Evolutionary conservation across 2,329 filamentous ascomycete species (phyloP).

Genomic region (Mariannaea sp.): DNA sequence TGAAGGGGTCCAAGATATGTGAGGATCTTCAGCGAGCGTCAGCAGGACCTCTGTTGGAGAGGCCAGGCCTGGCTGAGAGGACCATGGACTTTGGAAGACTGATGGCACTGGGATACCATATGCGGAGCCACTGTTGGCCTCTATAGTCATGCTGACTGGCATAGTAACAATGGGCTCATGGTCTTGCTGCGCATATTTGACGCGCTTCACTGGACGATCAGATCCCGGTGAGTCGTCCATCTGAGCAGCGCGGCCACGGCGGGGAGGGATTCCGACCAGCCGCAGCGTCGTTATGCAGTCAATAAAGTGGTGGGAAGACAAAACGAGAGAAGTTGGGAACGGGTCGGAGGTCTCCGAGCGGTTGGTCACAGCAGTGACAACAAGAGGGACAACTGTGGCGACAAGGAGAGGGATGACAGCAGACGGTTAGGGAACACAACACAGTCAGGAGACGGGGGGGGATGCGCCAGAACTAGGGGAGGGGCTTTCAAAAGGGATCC

Average conservation of each 20-base stretch:
- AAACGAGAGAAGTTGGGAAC: constrained; percentile 18
- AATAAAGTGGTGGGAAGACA: constrained; percentile 32
- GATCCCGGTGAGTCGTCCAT: constrained; percentile 36
- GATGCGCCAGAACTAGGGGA: constrained; percentile 19
- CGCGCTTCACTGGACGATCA: constrained; percentile 37
- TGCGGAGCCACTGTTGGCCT: constrained; percentile 22
- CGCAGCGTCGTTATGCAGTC: constrained; percentile 25
- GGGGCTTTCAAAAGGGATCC: constrained; percentile 19
- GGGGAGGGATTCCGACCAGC: constrained; percentile 25
- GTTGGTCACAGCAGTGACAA: constrained; percentile 24
- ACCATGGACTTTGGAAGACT: constrained; percentile 29
- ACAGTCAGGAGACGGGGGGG: constrained; percentile 15
- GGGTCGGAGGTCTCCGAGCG: constrained; percentile 31
- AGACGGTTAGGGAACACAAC: constrained; percentile 19
- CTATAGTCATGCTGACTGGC: constrained; percentile 22
- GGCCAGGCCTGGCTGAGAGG: constrained; percentile 20
- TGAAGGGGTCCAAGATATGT: constrained; percentile 23
- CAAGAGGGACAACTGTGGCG: constrained; percentile 5
- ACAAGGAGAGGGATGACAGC: constrained; percentile 19
- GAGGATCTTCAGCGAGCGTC: constrained; percentile 26
- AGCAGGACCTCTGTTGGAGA: constrained; percentile 33
- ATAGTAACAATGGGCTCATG: constrained; percentile 24
- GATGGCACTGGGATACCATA: constrained; percentile 21
- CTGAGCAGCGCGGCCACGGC: constrained; percentile 23
- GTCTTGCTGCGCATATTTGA: constrained; percentile 33